Evolutionary conservation across 192 early-diverging fungal genomes (phyloP), one percentile per base, ranked within the genome.

Genomic region (Backusella tuberculispora): DNA sequence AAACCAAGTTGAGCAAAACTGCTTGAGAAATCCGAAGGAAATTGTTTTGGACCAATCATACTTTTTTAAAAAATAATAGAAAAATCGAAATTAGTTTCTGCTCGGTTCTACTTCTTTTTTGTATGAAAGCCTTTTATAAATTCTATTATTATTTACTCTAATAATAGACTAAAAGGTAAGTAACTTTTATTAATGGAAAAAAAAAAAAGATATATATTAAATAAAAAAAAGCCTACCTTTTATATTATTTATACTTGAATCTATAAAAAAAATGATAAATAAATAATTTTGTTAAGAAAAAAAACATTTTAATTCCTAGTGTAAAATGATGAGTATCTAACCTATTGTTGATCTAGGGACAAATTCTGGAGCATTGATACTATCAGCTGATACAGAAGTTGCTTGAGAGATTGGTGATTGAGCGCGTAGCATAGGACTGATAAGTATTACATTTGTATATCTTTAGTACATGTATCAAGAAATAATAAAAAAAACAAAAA

Each of bases 311-410:
- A 19, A 10, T 74, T 45, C 63, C 60, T 45, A 44, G 21, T 47
- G 21, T 47, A n/a, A 60, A 8, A 63, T 15, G 3, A 45, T 2
- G 1, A 42, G 13, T 19, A 41, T 24, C 41, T 24, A 74, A 76
- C 79, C 79, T 24, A 46, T 48, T 29, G 68, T 34, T 21, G 71
- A 76, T 76, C 87, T 89, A 37, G 89, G 89, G 19, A 89, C 81
- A 71, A 90, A 90, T 37, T 86, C 82, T 21, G 88, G 88, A 1
- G 89, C 88, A 69, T 87, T 81, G 13, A 85, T 75, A 45, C 83
- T 76, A 48, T 87, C 87, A 34, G 81, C 82, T 37, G 85, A 81
- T 56, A 85, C 86, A 26, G 84, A 84, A 19, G 84, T 83, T 43
- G 66, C 42, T 45, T 43, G 43, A 45, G 42, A 69, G 41, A 41